Base-by-base conservation (phyloP, 441 rosid species). In the Theobroma grandiflorum region DNA sequence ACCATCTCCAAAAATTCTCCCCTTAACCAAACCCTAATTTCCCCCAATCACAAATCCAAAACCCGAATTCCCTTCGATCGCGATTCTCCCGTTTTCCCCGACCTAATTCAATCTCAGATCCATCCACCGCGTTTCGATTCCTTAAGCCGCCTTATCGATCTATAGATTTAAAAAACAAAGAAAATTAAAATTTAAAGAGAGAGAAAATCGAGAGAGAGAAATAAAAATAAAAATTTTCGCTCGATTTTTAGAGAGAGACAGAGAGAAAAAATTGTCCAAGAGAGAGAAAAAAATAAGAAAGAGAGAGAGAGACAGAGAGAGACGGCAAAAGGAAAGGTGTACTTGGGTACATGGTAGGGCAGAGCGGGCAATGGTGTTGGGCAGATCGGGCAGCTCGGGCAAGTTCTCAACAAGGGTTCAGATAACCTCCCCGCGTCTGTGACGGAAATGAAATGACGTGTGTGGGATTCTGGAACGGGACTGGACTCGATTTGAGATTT, bases 301-400 rank as follows among this genome's bases (percentile, higher is more conserved):
- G 61, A 58, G 74, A 26, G 31, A 26, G 31, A 80, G 57, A 77
- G 79, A 82, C 6, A 42, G 76, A 78, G 76, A 83, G 79, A 82
- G 80, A 79, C 74, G 70, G 84, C 79, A 64, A 82, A 79, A 65
- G 79, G 43, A 82, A 68, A 87, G 82, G 81, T 7, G 76, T 64
- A 73, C 71, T 86, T 74, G 80, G 79, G 79, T 81, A 76, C 86
- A 82, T 84, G 79, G 74, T 18, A 72, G 75, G 75, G 75, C 75
- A 72, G 8, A 31, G 31, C 31, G 31, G 31, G 31, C 31, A 26
- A 26, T 26, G 31, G 31, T 26, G 31, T 26, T 26, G 31, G 31
- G 31, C 31, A 26, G 31, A 26, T 26, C 31, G 31, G 31, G 31
- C 31, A 26, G 31, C 31, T 26, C 31, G 31, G 31, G 31, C 31